Conservation (phyloP, 2,329 filamentous ascomycete genomes). For the Thelonectria olida region DNA sequence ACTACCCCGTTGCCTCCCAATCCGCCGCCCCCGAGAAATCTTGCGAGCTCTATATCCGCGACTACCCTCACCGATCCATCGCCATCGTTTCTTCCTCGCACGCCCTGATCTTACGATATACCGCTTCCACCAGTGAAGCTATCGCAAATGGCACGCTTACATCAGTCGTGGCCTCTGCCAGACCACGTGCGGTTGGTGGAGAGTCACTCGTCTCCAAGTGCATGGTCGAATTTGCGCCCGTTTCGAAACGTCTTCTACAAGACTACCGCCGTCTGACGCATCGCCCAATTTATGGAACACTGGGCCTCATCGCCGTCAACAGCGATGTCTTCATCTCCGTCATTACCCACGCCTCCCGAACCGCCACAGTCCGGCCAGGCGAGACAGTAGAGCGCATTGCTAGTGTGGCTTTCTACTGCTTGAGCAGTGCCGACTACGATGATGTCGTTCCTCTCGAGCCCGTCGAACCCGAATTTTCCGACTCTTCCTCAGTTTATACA, state of each 20-base stretch:
- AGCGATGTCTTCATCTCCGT: slow-evolving; percentile 91
- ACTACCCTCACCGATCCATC: slow-evolving; percentile 87
- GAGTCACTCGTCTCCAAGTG: slow-evolving; percentile 68
- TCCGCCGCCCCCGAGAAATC: slow-evolving; percentile 65
- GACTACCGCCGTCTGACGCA: slow-evolving; percentile 81
- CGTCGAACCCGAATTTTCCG: slow-evolving; percentile 59
- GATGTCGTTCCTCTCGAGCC: slow-evolving; percentile 70
- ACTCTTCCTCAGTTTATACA: slow-evolving; percentile 58
- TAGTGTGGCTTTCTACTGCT: slow-evolving; percentile 89
- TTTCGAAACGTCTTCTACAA: slow-evolving; percentile 71
- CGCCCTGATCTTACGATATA: slow-evolving; percentile 86
- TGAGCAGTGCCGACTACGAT: slow-evolving; percentile 89
- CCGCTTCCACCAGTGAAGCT: slow-evolving; percentile 68
- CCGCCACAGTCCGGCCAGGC: slow-evolving; percentile 84
- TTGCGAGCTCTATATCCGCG: slow-evolving; percentile 84
- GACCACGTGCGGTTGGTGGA: slow-evolving; percentile 52
- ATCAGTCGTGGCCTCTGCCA: slow-evolving; percentile 59
- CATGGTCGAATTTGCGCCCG: slow-evolving; percentile 85
- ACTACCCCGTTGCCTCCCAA: slow-evolving; percentile 56
- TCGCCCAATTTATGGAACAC: slow-evolving; percentile 81
- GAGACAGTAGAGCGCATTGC: slow-evolving; percentile 91
- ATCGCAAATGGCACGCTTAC: slow-evolving; percentile 67
- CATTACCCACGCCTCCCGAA: slow-evolving; percentile 80
- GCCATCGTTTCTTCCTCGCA: slow-evolving; percentile 83
- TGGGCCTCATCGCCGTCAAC: slow-evolving; percentile 86